Evolutionary conservation across 306 rosid species (phyloP).

Genomic region (Carpinus fangiana): DNA sequence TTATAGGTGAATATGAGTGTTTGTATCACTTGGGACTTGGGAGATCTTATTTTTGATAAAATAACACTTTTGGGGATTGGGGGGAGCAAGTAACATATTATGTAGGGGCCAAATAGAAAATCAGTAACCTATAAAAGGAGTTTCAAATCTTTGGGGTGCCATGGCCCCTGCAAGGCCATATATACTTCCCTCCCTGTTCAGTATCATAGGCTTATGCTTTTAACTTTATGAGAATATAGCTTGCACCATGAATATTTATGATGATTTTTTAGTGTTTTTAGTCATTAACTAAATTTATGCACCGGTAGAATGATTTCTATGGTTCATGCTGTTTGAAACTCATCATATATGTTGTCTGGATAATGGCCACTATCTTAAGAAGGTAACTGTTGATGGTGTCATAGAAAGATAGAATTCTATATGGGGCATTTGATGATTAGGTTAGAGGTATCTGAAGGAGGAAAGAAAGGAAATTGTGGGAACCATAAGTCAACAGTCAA

Average conservation of each 20-base stretch:
- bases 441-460: not conserved
- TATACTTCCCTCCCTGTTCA: not conserved
- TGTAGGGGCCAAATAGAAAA: no score
- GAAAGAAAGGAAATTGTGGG: not conserved
- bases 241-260: not conserved
- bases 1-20: no score
- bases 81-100: no score
- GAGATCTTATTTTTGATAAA: no score
- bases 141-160: no score
- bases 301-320: not conserved
- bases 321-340: not conserved
- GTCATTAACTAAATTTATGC: not conserved
- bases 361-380: not conserved
- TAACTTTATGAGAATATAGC: not conserved
- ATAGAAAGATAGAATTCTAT: not conserved
- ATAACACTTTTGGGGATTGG: no score
- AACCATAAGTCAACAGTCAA: not conserved
- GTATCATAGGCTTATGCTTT: not conserved
- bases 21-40: no score
- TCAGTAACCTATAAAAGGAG: no score
- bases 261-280: not conserved
- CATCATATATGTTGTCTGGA: slow-evolving; percentile 2
- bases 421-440: not conserved
- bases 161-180: no score
- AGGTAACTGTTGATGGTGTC: not conserved